These are phyloP conservation scores for Ophiostoma sp. DNA, from an alignment of 2,329 filamentous ascomycete species.

Conservation along the genomic window DNA sequence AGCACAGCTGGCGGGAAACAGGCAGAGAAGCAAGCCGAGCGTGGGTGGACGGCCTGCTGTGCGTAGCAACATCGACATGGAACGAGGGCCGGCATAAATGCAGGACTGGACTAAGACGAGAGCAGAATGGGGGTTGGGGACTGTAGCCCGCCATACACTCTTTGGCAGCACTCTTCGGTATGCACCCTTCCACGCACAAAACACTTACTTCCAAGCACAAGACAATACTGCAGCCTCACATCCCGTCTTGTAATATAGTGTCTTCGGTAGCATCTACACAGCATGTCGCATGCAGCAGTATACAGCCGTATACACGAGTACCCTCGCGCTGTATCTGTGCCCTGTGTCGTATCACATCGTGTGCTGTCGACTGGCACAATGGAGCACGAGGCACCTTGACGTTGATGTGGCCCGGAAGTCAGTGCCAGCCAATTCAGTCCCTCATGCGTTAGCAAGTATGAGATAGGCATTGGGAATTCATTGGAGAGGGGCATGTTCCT, in stretches of 20 bases:
- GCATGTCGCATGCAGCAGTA: no score
- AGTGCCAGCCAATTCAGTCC: neutral
- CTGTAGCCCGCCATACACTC: no score
- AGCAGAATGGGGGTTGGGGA: no score
- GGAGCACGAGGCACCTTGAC: neutral
- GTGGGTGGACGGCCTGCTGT: neutral
- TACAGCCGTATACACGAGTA: no score
- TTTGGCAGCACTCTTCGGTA: no score
- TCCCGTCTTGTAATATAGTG: no score
- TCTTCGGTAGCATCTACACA: no score
- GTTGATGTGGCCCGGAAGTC: neutral
- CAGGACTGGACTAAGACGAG: no score
- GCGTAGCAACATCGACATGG: neutral
- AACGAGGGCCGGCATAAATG: neutral
- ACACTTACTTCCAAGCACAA: neutral
- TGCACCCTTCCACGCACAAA: neutral
- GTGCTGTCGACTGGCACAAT: neutral
- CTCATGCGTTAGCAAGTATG: neutral
- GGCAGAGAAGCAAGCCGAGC: neutral
- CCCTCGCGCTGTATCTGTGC: no score
- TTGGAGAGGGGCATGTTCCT: neutral
- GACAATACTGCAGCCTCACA: neutral
- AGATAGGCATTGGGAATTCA: neutral
- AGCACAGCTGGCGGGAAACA: conserved; percentile 1
- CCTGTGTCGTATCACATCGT: neutral